phyloP scores from a whole-genome alignment of 2,329 filamentous ascomycete species.

The Calonectria ilicicola region DNA sequence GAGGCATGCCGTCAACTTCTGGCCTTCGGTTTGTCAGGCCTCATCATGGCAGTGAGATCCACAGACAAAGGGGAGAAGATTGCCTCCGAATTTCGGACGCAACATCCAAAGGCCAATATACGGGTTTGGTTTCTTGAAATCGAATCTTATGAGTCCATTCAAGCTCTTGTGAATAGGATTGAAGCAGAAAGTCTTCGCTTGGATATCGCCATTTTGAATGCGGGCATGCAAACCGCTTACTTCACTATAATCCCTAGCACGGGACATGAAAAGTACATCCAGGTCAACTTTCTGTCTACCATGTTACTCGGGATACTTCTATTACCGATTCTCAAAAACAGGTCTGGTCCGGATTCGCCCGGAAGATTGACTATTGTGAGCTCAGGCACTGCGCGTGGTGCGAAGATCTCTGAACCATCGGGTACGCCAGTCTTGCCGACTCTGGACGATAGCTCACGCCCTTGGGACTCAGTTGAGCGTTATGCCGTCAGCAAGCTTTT shows the following conservation, averaged over 20 bases:
- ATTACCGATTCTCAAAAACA: constrained; percentile 17
- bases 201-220: constrained; percentile 14
- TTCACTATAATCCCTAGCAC: constrained; percentile 39
- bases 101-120: background rate
- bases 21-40: constrained; percentile 1
- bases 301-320: constrained; percentile 46
- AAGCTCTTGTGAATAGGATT: background rate
- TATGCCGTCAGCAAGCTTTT: constrained; percentile 22
- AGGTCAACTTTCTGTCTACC: constrained; percentile 55
- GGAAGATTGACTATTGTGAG: constrained; percentile 22
- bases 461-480: constrained; percentile 9
- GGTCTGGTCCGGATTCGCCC: background rate
- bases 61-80: constrained; percentile 3
- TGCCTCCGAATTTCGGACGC: background rate
- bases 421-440: background rate
- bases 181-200: background rate
- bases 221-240: background rate
- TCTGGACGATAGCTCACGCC: background rate
- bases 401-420: background rate
- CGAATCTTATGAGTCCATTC: constrained; percentile 20
- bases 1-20: constrained; percentile 17
- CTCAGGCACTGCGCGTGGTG: constrained; percentile 9
- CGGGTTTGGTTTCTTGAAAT: constrained; percentile 20
- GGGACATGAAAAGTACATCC: constrained; percentile 54
- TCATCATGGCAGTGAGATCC: constrained; percentile 20